Percentiles rank a stretch among this genome's conserved stretches.
Evolutionary conservation across 805 yeast genomes (phyloP).

Genomic region (Komagataella mondaviorum): DNA sequence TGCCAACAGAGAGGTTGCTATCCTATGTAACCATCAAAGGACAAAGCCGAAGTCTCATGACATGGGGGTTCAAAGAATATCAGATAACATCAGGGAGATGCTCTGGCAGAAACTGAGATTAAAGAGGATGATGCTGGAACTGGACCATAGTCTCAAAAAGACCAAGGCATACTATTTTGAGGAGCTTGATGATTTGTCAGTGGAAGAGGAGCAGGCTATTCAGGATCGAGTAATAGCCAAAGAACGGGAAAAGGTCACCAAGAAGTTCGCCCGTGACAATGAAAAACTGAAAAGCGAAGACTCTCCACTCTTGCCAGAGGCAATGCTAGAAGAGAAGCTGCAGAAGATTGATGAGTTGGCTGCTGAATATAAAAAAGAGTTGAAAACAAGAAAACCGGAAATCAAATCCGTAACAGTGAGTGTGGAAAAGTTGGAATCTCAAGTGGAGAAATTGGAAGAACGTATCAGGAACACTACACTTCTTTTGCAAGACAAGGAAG

Average conservation of each 20-base stretch:
- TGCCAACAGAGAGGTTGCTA: slow-evolving; percentile 91
- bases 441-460: slow-evolving; percentile 58
- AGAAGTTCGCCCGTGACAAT: slow-evolving; percentile 63
- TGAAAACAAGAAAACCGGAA: slow-evolving; percentile 43
- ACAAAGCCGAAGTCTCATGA: slow-evolving; percentile 81
- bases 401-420: slow-evolving; percentile 32
- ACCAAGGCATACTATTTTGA: slow-evolving; percentile 47
- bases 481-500: slow-evolving; percentile 85
- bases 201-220: slow-evolving; percentile 48
- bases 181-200: slow-evolving; percentile 52
- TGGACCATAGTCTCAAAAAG: slow-evolving; percentile 39
- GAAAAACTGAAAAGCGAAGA: slow-evolving; percentile 54
- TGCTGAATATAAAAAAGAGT: slow-evolving; percentile 40
- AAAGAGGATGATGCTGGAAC: slow-evolving; percentile 53
- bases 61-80: slow-evolving; percentile 64
- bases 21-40: slow-evolving; percentile 93
- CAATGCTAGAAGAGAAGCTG: slow-evolving; percentile 46
- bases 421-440: slow-evolving; percentile 59
- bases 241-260: slow-evolving; percentile 49
- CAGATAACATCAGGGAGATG: slow-evolving; percentile 66
- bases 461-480: slow-evolving; percentile 56
- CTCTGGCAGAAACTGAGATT: slow-evolving; percentile 71
- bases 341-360: slow-evolving; percentile 37
- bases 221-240: slow-evolving; percentile 47
- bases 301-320: slow-evolving; percentile 36